Percentiles rank a stretch among this genome's conserved stretches.
These are phyloP conservation scores for Vaccinium myrtillus DNA, from an alignment of 148 eudicot genomes.

Conservation along the genomic window DNA sequence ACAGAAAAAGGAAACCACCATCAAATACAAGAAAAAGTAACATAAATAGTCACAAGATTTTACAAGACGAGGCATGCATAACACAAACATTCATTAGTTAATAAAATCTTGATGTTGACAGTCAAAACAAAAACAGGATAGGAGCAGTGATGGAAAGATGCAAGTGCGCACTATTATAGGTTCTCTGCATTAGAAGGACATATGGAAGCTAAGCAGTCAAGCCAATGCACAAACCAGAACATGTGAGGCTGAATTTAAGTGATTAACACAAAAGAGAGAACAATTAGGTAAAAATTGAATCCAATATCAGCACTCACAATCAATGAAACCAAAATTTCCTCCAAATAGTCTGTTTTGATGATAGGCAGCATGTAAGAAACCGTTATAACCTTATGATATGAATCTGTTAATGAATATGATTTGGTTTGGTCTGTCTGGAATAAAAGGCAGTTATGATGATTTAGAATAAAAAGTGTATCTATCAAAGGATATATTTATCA, in stretches of 20 bases:
- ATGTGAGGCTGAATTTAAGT: neutral
- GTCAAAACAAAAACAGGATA: neutral
- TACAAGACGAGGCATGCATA: neutral
- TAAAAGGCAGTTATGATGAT: neutral
- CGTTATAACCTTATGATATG: too few relatives aligned
- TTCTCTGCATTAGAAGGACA: neutral
- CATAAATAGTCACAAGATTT: neutral
- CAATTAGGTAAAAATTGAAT: neutral
- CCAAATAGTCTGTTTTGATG: neutral
- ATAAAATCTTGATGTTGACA: neutral
- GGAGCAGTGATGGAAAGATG: neutral
- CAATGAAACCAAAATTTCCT: neutral
- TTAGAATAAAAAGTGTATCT: neutral
- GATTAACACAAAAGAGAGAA: neutral
- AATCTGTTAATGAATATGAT: too few relatives aligned
- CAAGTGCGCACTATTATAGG: neutral
- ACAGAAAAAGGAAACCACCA: slow-evolving; percentile 15
- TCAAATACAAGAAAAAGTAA: neutral
- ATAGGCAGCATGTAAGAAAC: too few relatives aligned
- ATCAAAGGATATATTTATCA: neutral
- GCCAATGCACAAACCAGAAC: neutral
- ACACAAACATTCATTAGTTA: neutral
- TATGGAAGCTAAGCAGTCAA: neutral
- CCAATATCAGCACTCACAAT: neutral
- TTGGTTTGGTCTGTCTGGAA: neutral